Base-by-base conservation (phyloP, 352 stramenopile genomes). In the Globisporangium lucens region DNA sequence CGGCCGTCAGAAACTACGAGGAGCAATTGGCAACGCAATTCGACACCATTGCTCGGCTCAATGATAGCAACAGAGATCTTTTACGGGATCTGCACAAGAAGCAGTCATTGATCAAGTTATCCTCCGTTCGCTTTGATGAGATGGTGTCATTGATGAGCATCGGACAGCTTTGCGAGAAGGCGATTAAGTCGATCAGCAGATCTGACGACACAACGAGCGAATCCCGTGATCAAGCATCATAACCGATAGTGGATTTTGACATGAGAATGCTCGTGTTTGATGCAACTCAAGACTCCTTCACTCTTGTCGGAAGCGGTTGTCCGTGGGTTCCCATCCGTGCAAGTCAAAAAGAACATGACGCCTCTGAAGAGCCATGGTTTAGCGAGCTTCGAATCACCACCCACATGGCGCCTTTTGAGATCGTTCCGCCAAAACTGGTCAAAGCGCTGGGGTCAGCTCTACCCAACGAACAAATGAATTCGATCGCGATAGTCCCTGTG, bases 141-240 rank as follows among this genome's bases (percentile, higher is more conserved):
- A 22, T 58, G 36, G n/a, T 53, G 7, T 38, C 65, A 9, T 57
- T 58, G 17, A 7, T n/a, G 36, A 70, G 58, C 38, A 51, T 61
- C 30, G 58, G 66, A 20, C 57, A 70, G 6, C 38, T 70, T 5
- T 70, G 65, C 7, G 57, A 70, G 52, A 36, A 10, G 12, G 58
- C 24, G 8, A 20, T 57, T 6, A 20, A 24, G 38, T 55, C 58
- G 20, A 56, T 61, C 20, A 33, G 38, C 22, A 29, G 10, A 35
- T 27, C 35, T 12, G 55, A 15, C 24, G 20, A 20, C 12, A 24
- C 41, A 46, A 29, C 12, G 17, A 17, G 24, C 20, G 3, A 56
- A 30, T 13, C 38, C 20, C 27, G 7, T 27, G 46, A 33, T 2
- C n/a, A 53, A 46, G 27, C 59, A 17, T 13, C 2, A 10, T 8